These are phyloP conservation scores for Neoboletus brunneissimus DNA, from an alignment of 768 basidiomycete genomes.

Conservation along the genomic window DNA sequence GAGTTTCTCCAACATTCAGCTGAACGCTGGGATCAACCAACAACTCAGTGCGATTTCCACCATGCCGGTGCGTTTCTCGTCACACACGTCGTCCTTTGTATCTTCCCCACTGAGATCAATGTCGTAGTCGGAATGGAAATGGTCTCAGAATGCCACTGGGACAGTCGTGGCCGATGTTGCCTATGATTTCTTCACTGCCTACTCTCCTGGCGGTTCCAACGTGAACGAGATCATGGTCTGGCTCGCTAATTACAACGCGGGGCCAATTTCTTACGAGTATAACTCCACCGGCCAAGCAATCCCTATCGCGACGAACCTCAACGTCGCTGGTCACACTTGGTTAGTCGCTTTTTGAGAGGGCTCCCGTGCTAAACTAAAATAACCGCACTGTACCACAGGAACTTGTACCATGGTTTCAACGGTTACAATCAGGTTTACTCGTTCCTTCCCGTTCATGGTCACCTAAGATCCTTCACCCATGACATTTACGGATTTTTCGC, in stretches of 20 bases:
- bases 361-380: neutral
- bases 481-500: conserved; percentile 54
- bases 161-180: conserved; percentile 53
- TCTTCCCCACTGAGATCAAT: neutral
- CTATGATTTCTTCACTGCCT: conserved; percentile 63
- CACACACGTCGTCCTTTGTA: neutral
- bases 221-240: conserved; percentile 59
- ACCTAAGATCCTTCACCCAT: conserved; percentile 48
- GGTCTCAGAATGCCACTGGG: conserved; percentile 46
- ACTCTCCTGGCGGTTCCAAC: conserved; percentile 44
- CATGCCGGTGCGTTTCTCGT: conserved; percentile 47
- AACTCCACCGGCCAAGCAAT: conserved; percentile 43
- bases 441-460: conserved; percentile 40
- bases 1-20: conserved; percentile 58
- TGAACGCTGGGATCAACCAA: conserved; percentile 49
- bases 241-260: conserved; percentile 56
- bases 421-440: conserved; percentile 51
- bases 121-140: conserved; percentile 50
- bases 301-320: conserved; percentile 41
- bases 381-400: conserved; percentile 34
- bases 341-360: conserved; percentile 14
- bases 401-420: conserved; percentile 54
- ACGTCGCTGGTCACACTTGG: conserved; percentile 52
- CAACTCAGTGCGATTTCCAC: conserved; percentile 50
- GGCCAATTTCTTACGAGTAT: conserved; percentile 54